phyloP scores from a whole-genome alignment of 2,329 filamentous ascomycete species.

The Blastomyces parvus region DNA sequence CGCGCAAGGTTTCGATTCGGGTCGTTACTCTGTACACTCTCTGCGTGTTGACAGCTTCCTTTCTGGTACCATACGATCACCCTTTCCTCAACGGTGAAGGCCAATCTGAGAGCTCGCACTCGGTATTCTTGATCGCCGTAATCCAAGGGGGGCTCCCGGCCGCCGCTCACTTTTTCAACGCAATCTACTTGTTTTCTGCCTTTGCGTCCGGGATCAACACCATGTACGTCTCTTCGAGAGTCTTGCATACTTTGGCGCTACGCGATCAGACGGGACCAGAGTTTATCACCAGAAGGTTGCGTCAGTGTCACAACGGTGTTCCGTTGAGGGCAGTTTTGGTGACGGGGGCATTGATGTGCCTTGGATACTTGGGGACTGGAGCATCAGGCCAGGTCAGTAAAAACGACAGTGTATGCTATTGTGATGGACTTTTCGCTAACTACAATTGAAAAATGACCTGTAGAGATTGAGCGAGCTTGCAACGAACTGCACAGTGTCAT shows the following conservation, averaged over 20 bases:
- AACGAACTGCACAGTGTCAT: constrained; percentile 32
- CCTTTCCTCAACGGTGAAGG: constrained; percentile 34
- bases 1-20: constrained; percentile 35
- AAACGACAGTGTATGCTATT: neutral
- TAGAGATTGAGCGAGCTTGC: constrained; percentile 32
- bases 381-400: constrained; percentile 28
- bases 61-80: constrained; percentile 37
- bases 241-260: constrained; percentile 36
- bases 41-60: constrained; percentile 33
- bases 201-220: constrained; percentile 36
- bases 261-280: constrained; percentile 33
- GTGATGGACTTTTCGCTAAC: neutral
- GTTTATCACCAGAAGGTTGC: constrained; percentile 32
- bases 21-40: constrained; percentile 39
- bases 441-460: constrained; percentile 11
- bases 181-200: constrained; percentile 39
- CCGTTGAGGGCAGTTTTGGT: constrained; percentile 33
- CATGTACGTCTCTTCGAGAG: constrained; percentile 35
- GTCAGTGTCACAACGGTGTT: constrained; percentile 31
- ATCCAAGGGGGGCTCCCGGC: constrained; percentile 31
- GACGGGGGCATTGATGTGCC: constrained; percentile 32
- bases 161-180: constrained; percentile 37
- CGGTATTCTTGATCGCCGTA: constrained; percentile 35
- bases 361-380: constrained; percentile 35
- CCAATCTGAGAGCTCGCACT: constrained; percentile 28